Base-by-base conservation (phyloP, 495 filamentous ascomycete species). In the Corynascus novoguineensis region DNA sequence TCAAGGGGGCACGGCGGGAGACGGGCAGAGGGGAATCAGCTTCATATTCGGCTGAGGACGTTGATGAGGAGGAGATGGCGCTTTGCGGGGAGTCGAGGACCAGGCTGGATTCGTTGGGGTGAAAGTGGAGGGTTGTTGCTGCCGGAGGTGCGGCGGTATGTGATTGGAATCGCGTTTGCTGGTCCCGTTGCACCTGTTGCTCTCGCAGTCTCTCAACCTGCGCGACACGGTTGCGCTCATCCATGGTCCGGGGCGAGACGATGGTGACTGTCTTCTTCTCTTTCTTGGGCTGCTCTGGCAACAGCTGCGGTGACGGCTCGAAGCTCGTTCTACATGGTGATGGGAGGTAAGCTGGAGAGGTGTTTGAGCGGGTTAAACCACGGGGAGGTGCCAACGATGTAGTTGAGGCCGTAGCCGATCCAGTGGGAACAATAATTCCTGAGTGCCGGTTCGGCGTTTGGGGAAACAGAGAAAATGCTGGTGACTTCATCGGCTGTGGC, bases 381-480 rank as follows among this genome's bases (percentile, higher is more conserved):
- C 45, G 53, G 15, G 35, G 58, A 17, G 50, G 59, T 1, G 52
- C 64, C 62, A 70, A 32, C 0, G 53, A 57, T 12, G 53, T 32
- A 4, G 53, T 49, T 0, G 48, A 52, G 3, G 59, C 44, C 47
- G 41, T 52, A 1, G 27, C 51, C 11, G 22, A 14, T 11, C 53
- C 53, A 4, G 35, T 10, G 68, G 74, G 14, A 62, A 58, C 45
- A 27, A 45, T 12, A 27, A 64, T 34, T 37, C 48, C 45, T 6
- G 77, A 71, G 4, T 62, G 66, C 32, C 73, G 72, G 19, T 75
- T 73, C 24, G 71, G 76, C 9, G 76, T 77, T 11, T 76, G 66
- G 15, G 86, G 84, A 57, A 88, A 90, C n/a, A 88, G 67, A 3
- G 78, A 78, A 53, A 88, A 83, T 11, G 73, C 75, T 1, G 85